A percentile compares a stretch with the other conserved stretches of the same genome.
Conservation (phyloP, 2,329 filamentous ascomycete species). For the Lachnellula hyalina region DNA sequence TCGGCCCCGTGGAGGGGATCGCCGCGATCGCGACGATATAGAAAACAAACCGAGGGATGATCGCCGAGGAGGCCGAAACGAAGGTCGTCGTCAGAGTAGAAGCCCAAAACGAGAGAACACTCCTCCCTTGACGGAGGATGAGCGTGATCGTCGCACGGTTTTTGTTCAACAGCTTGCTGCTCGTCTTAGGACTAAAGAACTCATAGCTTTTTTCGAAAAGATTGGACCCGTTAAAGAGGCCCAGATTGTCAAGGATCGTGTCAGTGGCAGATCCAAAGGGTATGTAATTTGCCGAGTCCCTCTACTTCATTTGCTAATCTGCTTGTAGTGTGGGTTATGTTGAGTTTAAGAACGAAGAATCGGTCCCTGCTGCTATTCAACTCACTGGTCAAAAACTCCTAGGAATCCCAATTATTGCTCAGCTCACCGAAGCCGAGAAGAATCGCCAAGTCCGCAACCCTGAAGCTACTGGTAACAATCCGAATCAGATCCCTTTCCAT, state of each 20-base stretch:
- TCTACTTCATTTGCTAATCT: constrained; percentile 30
- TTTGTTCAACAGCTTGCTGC: constrained; percentile 98
- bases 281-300: constrained; percentile 41
- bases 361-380: constrained; percentile 86
- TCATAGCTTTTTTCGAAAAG: constrained; percentile 93
- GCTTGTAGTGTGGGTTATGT: constrained; percentile 85
- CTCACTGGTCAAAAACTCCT: constrained; percentile 98
- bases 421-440: constrained; percentile 98
- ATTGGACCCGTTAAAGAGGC: constrained; percentile 93
- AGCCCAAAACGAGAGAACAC: constrained; percentile 46
- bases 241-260: constrained; percentile 96
- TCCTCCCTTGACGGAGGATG: constrained; percentile 83
- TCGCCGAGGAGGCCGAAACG: constrained; percentile 37
- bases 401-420: constrained; percentile 97
- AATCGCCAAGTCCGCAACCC: constrained; percentile 90
- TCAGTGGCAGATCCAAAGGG: constrained; percentile 97
- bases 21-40: constrained; percentile 47
- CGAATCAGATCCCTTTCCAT: constrained; percentile 89
- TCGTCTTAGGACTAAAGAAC: constrained; percentile 82
- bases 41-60: constrained; percentile 40
- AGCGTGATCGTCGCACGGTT: constrained; percentile 92
- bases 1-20: constrained; percentile 39
- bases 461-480: constrained; percentile 60
- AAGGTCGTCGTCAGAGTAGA: constrained; percentile 34
- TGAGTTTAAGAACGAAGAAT: constrained; percentile 96